Evolutionary conservation across 768 basidiomycete genomes (phyloP).

Genomic region (Xerocomellus chrysenteron): DNA sequence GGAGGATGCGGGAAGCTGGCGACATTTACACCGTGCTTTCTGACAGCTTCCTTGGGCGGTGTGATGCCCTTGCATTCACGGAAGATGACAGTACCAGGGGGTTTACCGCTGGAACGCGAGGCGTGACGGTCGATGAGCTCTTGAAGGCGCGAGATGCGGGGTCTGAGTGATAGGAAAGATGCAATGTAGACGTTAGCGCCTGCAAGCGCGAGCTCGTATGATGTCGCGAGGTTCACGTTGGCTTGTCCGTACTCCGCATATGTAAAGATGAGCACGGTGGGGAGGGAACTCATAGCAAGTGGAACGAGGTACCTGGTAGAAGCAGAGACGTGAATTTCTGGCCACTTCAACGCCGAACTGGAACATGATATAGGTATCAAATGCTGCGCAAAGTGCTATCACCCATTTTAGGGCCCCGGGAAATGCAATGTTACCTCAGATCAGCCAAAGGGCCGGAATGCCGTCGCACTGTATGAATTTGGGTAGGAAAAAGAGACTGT

Average conservation of each 20-base stretch:
- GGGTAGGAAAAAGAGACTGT: too few relatives aligned
- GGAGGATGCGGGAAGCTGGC: not conserved
- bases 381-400: too few relatives aligned
- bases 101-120: not conserved
- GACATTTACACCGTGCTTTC: not conserved
- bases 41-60: not conserved
- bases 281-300: not conserved
- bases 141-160: constrained; percentile 5
- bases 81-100: constrained; percentile 3
- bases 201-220: constrained; percentile 15
- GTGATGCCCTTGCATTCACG: not conserved
- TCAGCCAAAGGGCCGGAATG: too few relatives aligned
- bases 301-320: too few relatives aligned
- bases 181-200: constrained; percentile 10
- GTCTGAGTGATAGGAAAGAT: constrained; percentile 9
- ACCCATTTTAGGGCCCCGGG: too few relatives aligned
- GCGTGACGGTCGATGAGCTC: not conserved
- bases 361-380: too few relatives aligned
- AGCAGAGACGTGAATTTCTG: too few relatives aligned
- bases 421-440: too few relatives aligned
- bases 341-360: too few relatives aligned
- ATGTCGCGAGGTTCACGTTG: constrained; percentile 9
- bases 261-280: constrained; percentile 11
- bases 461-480: too few relatives aligned
- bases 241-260: constrained; percentile 5